phyloP scores from a whole-genome alignment of 768 basidiomycete species.

The Coprinopsis sp. region DNA sequence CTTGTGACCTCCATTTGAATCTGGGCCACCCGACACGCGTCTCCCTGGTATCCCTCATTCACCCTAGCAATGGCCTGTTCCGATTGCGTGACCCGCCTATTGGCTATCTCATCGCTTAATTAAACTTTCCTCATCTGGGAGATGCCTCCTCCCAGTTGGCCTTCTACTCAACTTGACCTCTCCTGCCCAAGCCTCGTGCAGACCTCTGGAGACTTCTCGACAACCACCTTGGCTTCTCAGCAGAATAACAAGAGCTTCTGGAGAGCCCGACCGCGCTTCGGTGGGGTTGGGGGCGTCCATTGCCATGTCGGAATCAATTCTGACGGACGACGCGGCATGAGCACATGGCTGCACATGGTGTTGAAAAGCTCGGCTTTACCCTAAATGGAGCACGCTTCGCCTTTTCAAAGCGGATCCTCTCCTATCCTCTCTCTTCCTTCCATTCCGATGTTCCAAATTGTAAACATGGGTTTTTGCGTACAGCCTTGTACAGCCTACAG shows the following conservation, averaged over 20 bases:
- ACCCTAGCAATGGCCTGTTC: not conserved
- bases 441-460: not conserved
- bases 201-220: not conserved
- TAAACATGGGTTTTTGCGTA: too few species aligned
- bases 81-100: not conserved
- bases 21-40: not conserved
- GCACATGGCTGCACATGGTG: not conserved
- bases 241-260: too few species aligned
- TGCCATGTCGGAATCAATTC: too few species aligned
- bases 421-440: not conserved
- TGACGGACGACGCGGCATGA: too few species aligned
- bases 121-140: not conserved
- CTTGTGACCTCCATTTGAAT: constrained; percentile 2
- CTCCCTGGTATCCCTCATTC: not conserved
- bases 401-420: not conserved
- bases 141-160: not conserved
- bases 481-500: too few species aligned
- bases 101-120: not conserved
- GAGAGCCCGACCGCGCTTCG: too few species aligned
- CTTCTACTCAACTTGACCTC: not conserved
- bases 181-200: not conserved
- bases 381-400: constrained; percentile 1
- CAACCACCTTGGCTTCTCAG: too few species aligned
- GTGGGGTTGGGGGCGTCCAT: not conserved
- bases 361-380: not conserved